Evolutionary conservation across 306 rosid genomes (phyloP), one percentile per base, ranked within the genome.

Genomic region (Glycine latifolia): DNA sequence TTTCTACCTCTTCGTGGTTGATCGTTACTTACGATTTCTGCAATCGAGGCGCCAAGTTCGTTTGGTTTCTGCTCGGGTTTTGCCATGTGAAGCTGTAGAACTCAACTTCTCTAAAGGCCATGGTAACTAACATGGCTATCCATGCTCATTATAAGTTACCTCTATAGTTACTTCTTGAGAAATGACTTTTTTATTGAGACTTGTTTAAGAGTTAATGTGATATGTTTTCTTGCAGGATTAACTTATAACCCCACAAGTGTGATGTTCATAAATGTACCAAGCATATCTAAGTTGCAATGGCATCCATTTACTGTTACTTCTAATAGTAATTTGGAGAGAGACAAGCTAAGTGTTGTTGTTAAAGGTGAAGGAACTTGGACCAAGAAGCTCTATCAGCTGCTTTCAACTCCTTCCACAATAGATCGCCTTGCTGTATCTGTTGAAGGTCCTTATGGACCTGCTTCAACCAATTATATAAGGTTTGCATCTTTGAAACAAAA

Each of bases 221-320:
- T 13, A 17, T 35, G 13, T 14, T 49, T 67, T 48, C 31, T 71
- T 15, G 44, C 78, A 94, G 98, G 85, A 7, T 85, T 94, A 87
- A 89, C 83, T 37, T 95, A 89, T 37, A 87, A 79, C 59, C 92
- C 97, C 7, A 90, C 92, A 9, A 93, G 97, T 88, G 71, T 85
- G 4, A 79, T 90, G 86, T 92, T 92, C 79, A 80, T 95, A 53
- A 95, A 92, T 66, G 76, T 90, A 44, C 98, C 97, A 8, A 86
- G 84, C 70, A 85, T 92, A 78, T 91, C 98, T 56, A 90, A 90
- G 82, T 71, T 95, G n/a, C 98, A 95, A 53, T 95, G 97, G 97
- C 97, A 95, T 85, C 98, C 98, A 16, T 95, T 91, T 77, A 91
- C 97, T 0, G 13, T 92, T 10, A 88, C 90, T 87, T 92, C 98